Conservation (phyloP, 768 basidiomycete genomes). For the Leccinum longicurvipes region DNA sequence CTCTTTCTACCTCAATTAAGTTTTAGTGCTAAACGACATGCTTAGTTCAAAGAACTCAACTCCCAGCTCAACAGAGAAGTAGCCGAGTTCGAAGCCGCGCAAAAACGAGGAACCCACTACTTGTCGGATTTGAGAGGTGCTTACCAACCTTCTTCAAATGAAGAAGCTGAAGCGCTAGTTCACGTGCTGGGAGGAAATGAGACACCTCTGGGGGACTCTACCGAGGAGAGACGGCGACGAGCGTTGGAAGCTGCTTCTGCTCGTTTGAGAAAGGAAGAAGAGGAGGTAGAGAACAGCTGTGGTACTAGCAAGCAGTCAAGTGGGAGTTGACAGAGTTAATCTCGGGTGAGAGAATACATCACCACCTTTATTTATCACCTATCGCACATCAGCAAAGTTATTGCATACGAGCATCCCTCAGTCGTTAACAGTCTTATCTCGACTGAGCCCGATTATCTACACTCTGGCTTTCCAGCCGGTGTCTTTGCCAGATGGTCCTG, state of each 20-base stretch:
- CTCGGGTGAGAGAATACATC: not conserved
- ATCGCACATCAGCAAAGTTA: not conserved
- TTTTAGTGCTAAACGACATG: conserved; percentile 20
- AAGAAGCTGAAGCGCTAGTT: conserved; percentile 53
- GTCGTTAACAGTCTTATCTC: no score
- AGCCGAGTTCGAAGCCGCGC: conserved; percentile 58
- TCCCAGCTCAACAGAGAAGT: conserved; percentile 74
- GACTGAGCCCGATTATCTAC: no score
- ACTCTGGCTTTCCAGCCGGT: no score
- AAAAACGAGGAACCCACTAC: conserved; percentile 50
- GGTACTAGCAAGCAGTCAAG: conserved; percentile 42
- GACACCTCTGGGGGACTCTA: conserved; percentile 38
- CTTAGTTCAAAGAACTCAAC: conserved; percentile 71
- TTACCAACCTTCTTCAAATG: conserved; percentile 52
- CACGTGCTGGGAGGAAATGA: conserved; percentile 54
- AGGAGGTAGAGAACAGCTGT: conserved; percentile 69
- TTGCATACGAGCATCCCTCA: no score
- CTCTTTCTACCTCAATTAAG: not conserved
- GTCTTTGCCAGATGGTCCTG: no score
- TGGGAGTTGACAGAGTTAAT: not conserved
- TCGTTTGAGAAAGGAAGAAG: conserved; percentile 61
- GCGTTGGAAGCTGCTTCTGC: conserved; percentile 59
- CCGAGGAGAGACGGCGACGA: conserved; percentile 54
- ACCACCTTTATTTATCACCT: not conserved
- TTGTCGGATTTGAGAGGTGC: conserved; percentile 35